Base-by-base conservation (phyloP, 1,284 basidiomycete genomes). In the Ceratobasidium sp. region DNA sequence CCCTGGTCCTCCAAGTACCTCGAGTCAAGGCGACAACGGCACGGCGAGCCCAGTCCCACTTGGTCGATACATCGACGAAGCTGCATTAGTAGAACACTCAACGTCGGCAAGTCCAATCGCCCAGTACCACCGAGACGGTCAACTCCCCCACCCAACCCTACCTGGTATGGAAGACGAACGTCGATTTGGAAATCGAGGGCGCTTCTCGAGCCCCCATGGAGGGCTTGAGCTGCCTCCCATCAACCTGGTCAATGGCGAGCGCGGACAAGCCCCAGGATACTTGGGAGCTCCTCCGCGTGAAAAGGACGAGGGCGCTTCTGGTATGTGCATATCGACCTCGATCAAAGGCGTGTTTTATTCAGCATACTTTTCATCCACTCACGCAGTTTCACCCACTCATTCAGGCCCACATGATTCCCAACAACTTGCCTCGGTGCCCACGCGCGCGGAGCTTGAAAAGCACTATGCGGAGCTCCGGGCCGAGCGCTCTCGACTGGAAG, bases 381-480 rank as follows among this genome's bases (percentile, higher is more conserved):
- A 40, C 22, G 20, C 54, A n/a, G 20, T 56, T 38, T 56, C 54
- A 35, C 54, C 54, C 8, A 17, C 20, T 13, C 73, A 71, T 54
- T 68, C 67, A 71, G 69, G 34, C 75, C 76, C 72, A 75, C 78
- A 69, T 75, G 85, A 68, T 55, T 58, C 69, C 83, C 86, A 73
- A 84, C 86, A 53, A 82, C 85, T 54, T 40, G 50, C 67, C 8
- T 13, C 69, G 35, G 40, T 71, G n/a, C 88, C 88, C 56, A 86
- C 84, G 15, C 73, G 83, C 49, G 75, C 74, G 3, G 91, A 92
- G 73, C 78, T 92, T 70, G 88, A 89, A 77, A 80, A 84, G 64
- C 90, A 92, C 75, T 91, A 90, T 75, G 75, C 78, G 22, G 83
- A 87, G 75, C 81, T 92, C 60, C 79, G 79, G 6, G 85, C 87